phyloP scores from a whole-genome alignment of 352 stramenopile genomes.

The Phytopythium ostracodes region DNA sequence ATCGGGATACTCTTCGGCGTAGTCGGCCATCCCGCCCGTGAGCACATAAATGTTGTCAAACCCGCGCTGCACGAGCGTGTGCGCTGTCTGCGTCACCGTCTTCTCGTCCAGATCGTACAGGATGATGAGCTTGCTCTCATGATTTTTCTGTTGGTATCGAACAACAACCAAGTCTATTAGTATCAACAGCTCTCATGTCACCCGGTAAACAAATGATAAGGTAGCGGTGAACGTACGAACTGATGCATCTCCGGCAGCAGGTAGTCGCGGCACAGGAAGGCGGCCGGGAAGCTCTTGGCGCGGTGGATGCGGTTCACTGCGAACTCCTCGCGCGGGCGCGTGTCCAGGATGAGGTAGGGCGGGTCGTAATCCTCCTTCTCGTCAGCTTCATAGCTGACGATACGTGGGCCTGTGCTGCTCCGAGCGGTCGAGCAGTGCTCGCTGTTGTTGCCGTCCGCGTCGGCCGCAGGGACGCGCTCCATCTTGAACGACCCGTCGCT shows the following conservation, averaged over 20 bases:
- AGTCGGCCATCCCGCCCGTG: slow-evolving; percentile 56
- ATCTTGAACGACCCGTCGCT: slow-evolving; percentile 61
- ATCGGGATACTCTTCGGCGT: slow-evolving; percentile 54
- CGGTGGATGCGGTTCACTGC: slow-evolving; percentile 63
- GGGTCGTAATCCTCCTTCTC: slow-evolving; percentile 75
- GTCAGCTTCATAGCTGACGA: slow-evolving; percentile 76
- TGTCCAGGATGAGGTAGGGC: slow-evolving; percentile 74
- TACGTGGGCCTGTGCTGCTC: slow-evolving; percentile 34
- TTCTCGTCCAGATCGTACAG: slow-evolving; percentile 80
- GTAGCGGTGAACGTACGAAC: slow-evolving; percentile 31
- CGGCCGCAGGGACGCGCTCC: slow-evolving; percentile 51
- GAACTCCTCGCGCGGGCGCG: slow-evolving; percentile 65
- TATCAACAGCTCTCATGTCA: too few species aligned
- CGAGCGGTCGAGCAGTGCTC: slow-evolving; percentile 13
- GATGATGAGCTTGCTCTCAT: slow-evolving; percentile 69
- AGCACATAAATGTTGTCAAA: slow-evolving; percentile 87
- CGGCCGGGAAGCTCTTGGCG: slow-evolving; percentile 57
- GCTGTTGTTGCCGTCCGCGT: slow-evolving; percentile 32
- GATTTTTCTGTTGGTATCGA: slow-evolving; percentile 48
- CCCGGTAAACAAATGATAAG: too few species aligned
- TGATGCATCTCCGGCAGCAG: slow-evolving; percentile 71
- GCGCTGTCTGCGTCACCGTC: slow-evolving; percentile 46
- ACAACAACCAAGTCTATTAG: background rate
- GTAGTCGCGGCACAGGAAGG: slow-evolving; percentile 56
- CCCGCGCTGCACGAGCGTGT: slow-evolving; percentile 70